These are phyloP conservation scores for Scheffersomyces segobiensis DNA, from an alignment of 1,139 yeast genomes.

Conservation along the genomic window DNA sequence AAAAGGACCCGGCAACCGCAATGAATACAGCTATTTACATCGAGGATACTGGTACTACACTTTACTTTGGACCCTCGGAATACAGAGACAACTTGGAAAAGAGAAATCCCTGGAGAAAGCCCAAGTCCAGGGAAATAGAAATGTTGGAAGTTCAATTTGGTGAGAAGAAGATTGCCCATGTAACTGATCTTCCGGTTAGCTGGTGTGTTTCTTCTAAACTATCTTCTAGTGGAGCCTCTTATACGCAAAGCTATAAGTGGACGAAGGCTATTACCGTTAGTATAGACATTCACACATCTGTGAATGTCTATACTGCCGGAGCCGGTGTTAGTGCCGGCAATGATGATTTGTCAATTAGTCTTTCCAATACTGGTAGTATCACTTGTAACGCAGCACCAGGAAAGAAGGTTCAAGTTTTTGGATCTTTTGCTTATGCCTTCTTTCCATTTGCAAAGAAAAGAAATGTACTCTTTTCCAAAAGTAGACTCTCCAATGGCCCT, in stretches of 20 bases:
- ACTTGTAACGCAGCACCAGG: conserved; percentile 18
- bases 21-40: conserved; percentile 14
- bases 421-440: conserved; percentile 9
- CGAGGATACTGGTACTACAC: conserved; percentile 12
- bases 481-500: not conserved
- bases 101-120: not conserved
- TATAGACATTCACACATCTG: conserved; percentile 9
- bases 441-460: conserved; percentile 19
- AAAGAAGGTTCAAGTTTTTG: conserved; percentile 18
- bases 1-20: conserved; percentile 13
- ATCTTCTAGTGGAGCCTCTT: conserved; percentile 19
- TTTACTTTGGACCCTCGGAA: conserved; percentile 15
- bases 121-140: conserved; percentile 9
- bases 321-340: conserved; percentile 10
- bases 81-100: not conserved
- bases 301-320: conserved; percentile 10
- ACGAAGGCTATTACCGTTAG: conserved; percentile 6
- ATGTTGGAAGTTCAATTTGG: conserved; percentile 22
- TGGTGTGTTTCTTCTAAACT: conserved; percentile 17
- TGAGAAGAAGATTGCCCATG: not conserved
- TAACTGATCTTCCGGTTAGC: conserved; percentile 16
- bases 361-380: conserved; percentile 14
- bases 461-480: conserved; percentile 4
- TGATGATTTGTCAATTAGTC: conserved; percentile 12
- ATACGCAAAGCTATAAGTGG: conserved; percentile 14